Conservation (phyloP, 441 rosid species). For the Cnidoscolus chayamansa region DNA sequence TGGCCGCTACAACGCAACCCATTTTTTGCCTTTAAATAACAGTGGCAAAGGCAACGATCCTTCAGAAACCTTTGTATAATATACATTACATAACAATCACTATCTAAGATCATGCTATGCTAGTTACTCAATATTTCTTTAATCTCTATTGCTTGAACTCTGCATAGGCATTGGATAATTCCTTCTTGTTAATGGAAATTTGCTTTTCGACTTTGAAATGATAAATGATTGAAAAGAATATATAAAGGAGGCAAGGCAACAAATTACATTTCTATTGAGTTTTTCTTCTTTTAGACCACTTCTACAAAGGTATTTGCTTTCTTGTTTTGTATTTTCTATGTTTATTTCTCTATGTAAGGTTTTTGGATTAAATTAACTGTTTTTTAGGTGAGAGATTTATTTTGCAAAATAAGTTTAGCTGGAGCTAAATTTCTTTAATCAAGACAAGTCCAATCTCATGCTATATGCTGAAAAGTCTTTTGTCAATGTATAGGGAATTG, state of each 20-base stretch:
- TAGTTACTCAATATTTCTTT: too few relatives aligned
- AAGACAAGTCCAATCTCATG: neutral
- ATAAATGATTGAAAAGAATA: neutral
- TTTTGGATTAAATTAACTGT: too few relatives aligned
- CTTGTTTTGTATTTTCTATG: too few relatives aligned
- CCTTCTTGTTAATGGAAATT: neutral
- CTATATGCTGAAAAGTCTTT: neutral
- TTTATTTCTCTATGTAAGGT: too few relatives aligned
- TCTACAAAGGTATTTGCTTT: neutral
- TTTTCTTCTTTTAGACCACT: neutral
- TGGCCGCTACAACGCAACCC: too few relatives aligned
- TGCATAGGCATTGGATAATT: neutral
- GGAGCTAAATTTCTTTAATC: neutral
- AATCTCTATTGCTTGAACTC: too few relatives aligned
- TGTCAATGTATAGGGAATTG: conserved; percentile 56
- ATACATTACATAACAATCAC: too few relatives aligned
- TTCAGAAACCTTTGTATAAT: too few relatives aligned
- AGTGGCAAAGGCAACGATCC: too few relatives aligned
- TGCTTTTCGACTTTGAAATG: neutral
- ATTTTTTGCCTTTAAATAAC: too few relatives aligned
- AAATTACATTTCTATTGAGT: neutral
- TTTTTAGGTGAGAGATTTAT: neutral
- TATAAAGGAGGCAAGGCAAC: neutral
- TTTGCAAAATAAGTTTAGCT: neutral
- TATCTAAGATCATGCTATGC: too few relatives aligned